Percentiles rank a stretch among this genome's conserved stretches.
These are phyloP conservation scores for Fusarium citri DNA, from an alignment of 2,329 filamentous ascomycete genomes.

Conservation along the genomic window DNA sequence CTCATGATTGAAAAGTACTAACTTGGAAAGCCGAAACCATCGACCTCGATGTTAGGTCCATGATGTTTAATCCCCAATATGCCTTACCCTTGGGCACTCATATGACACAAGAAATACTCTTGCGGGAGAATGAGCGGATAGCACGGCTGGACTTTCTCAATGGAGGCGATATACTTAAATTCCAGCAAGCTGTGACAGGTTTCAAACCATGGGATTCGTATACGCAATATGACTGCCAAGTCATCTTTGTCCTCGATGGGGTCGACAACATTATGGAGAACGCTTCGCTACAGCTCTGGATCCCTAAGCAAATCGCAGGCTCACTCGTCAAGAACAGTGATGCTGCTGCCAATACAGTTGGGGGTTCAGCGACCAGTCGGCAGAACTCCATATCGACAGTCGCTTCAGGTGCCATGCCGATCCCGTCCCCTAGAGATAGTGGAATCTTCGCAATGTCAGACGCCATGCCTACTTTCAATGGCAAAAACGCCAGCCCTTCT, in stretches of 20 bases:
- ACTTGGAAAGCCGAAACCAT: constrained; percentile 43
- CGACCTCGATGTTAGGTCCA: constrained; percentile 49
- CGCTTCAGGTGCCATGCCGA: not conserved
- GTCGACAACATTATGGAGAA: constrained; percentile 42
- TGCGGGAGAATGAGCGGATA: constrained; percentile 48
- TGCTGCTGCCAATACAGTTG: constrained; percentile 24
- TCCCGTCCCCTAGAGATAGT: not conserved
- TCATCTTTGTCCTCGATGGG: constrained; percentile 48
- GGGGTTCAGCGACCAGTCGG: constrained; percentile 21
- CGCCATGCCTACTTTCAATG: not conserved
- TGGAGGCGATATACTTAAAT: constrained; percentile 46
- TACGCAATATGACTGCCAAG: constrained; percentile 44
- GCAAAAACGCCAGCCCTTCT: not conserved
- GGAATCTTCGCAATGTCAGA: constrained; percentile 8
- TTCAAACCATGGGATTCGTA: constrained; percentile 48
- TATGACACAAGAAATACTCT: constrained; percentile 45
- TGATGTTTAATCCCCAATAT: constrained; percentile 47
- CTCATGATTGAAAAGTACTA: not conserved
- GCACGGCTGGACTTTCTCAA: constrained; percentile 46
- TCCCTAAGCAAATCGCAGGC: constrained; percentile 46
- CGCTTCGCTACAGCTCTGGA: constrained; percentile 50
- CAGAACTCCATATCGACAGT: constrained; percentile 33
- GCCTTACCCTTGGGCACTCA: constrained; percentile 42
- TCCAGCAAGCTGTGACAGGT: constrained; percentile 51
- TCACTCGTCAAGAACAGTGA: constrained; percentile 47